Conservation (phyloP, 257 asterid species). For the Lantana camara region DNA sequence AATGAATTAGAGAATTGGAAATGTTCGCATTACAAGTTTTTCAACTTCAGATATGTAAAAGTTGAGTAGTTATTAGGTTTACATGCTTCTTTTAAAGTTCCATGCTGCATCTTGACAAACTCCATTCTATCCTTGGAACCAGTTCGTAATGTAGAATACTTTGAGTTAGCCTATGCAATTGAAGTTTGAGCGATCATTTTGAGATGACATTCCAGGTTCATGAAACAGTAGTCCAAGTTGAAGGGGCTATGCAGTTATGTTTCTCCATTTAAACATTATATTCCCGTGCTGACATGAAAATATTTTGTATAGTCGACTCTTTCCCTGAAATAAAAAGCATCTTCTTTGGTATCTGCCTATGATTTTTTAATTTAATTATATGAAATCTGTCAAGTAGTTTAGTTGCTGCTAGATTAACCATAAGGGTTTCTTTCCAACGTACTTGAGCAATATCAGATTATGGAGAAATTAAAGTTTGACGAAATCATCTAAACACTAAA, state of each 20-base stretch:
- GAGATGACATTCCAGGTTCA: not conserved
- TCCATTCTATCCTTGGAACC: not conserved
- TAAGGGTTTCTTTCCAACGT: not conserved
- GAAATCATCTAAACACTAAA: not conserved
- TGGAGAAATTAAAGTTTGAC: not conserved
- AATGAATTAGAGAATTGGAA: not conserved
- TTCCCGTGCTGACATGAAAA: not conserved
- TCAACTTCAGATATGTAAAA: not conserved
- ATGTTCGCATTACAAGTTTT: not conserved
- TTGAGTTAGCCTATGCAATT: not conserved
- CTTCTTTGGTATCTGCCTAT: not conserved
- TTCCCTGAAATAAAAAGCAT: not conserved
- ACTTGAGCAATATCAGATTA: not conserved
- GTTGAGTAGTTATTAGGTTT: not conserved
- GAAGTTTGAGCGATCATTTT: not conserved
- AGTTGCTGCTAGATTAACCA: not conserved
- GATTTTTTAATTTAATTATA: too few relatives aligned
- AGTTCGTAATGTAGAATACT: conserved; percentile 5
- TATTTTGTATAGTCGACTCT: not conserved
- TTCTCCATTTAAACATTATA: not conserved
- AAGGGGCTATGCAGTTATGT: not conserved
- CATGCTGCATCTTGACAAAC: not conserved
- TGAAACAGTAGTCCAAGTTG: not conserved
- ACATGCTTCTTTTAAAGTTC: not conserved
- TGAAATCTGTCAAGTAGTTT: not conserved